Percentiles rank a stretch among this genome's conserved stretches.
These are phyloP conservation scores for Talaromyces borbonicus DNA, from an alignment of 495 filamentous ascomycete genomes.

Conservation along the genomic window DNA sequence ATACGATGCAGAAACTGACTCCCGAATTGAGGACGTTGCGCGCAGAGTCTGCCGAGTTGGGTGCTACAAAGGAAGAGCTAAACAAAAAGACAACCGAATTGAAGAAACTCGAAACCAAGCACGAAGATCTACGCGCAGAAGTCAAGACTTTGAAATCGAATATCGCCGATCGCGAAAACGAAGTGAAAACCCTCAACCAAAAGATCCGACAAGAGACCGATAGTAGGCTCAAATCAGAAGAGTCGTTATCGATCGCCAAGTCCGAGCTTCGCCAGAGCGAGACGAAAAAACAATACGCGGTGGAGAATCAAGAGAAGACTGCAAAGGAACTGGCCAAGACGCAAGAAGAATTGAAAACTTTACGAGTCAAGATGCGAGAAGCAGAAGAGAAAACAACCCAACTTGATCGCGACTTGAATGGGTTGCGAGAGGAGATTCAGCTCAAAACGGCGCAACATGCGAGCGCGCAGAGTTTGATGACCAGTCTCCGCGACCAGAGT, in stretches of 20 bases:
- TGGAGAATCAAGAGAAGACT: slow-evolving; percentile 58
- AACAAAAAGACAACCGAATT: slow-evolving; percentile 57
- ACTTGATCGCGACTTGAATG: slow-evolving; percentile 51
- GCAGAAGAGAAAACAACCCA: slow-evolving; percentile 61
- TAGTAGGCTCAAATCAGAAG: slow-evolving; percentile 63
- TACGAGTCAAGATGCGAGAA: slow-evolving; percentile 53
- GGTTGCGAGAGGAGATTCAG: slow-evolving; percentile 71
- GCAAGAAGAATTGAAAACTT: slow-evolving; percentile 56
- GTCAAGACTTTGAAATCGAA: slow-evolving; percentile 57
- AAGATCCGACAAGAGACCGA: slow-evolving; percentile 67
- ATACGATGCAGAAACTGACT: slow-evolving; percentile 72
- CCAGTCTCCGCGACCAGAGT: slow-evolving; percentile 86
- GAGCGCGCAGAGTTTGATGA: slow-evolving; percentile 74
- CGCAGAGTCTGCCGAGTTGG: slow-evolving; percentile 63
- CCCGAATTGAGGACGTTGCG: slow-evolving; percentile 71
- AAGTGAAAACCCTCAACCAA: slow-evolving; percentile 66
- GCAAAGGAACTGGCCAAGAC: slow-evolving; percentile 55
- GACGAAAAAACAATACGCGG: slow-evolving; percentile 64
- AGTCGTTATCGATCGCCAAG: slow-evolving; percentile 55
- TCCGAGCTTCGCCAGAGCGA: slow-evolving; percentile 68
- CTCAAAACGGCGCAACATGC: slow-evolving; percentile 78
- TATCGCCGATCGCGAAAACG: slow-evolving; percentile 59
- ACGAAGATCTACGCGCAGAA: slow-evolving; percentile 71
- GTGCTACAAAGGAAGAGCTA: slow-evolving; percentile 61
- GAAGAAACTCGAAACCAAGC: slow-evolving; percentile 62